Evolutionary conservation across 164 flowering plant species (phyloP).

Genomic region (Paratinospora sagittata): DNA sequence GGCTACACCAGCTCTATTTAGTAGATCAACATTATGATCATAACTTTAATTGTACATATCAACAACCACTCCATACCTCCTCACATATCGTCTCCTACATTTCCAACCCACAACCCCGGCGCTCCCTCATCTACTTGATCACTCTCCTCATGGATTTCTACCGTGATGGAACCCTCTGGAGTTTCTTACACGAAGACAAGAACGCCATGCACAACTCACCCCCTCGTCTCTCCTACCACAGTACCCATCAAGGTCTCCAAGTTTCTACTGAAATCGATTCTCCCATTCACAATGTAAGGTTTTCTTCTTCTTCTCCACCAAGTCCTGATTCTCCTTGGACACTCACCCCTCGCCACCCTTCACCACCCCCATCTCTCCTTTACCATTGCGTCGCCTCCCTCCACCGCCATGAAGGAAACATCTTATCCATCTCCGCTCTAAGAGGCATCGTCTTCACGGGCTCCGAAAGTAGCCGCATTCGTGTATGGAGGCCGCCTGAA

Average conservation of each 20-base stretch:
- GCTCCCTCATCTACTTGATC: too few relatives aligned
- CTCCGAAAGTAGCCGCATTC: slow-evolving; percentile 33
- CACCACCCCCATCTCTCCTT: slow-evolving; percentile 28
- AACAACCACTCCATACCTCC: neutral
- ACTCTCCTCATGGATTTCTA: slow-evolving; percentile 23
- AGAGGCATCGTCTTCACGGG: slow-evolving; percentile 35
- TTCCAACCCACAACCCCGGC: too few relatives aligned
- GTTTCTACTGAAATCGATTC: slow-evolving; percentile 12
- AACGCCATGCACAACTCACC: slow-evolving; percentile 13
- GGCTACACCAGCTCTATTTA: neutral
- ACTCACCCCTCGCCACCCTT: slow-evolving; percentile 22
- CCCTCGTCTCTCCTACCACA: slow-evolving; percentile 15
- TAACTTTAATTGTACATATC: neutral
- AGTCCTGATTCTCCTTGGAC: slow-evolving; percentile 37
- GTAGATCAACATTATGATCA: neutral
- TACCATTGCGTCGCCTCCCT: slow-evolving; percentile 38
- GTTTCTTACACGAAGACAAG: slow-evolving; percentile 23
- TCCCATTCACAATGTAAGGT: neutral
- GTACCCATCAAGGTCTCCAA: slow-evolving; percentile 7
- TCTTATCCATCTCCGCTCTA: slow-evolving; percentile 31
- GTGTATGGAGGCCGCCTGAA: slow-evolving; percentile 39
- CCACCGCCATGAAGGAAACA: slow-evolving; percentile 35
- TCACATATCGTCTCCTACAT: too few relatives aligned
- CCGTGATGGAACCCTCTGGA: slow-evolving; percentile 16
- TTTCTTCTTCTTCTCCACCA: slow-evolving; percentile 17